Base-by-base conservation (phyloP, 1,284 basidiomycete species). In the Cryptococcus depauperatus region DNA sequence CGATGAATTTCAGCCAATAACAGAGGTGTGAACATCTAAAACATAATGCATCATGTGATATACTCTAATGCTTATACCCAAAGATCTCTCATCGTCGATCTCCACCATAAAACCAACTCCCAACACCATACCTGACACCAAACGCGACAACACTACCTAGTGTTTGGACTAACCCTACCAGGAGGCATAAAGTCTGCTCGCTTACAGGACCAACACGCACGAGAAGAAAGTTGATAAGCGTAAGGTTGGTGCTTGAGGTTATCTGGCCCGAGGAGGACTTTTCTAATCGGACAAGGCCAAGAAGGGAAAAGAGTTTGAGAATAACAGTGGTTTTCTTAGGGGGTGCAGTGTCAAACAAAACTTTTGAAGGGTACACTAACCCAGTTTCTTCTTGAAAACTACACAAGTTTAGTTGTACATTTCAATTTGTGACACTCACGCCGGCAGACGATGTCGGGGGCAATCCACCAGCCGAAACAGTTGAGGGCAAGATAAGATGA, bases 391-490 rank as follows among this genome's bases (percentile, higher is more conserved):
- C 61, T 59, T 92, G 81, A 61, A 85, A 84, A 52, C 88, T 90
- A 52, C 21, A 29, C 19, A 11, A 11, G 38, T 25, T 19, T 10
- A n/a, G 23, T n/a, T 27, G 25, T 16, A 28, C 26, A 26, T 16
- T 19, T 2, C 14, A 28, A 14, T 11, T 28, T 5, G 33, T 30
- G 32, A 21, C 22, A 69, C 76, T 52, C 63, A 89, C 86, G 80
- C 78, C 43, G 95, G 95, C 13, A 99, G 77, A 25, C 95, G 79
- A 71, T 98, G 95, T 35, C 95, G 75, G 2, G 95, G 95, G 61
- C 91, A 96, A 0, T 85, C 84, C 6, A 98, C 86, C 8, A 99
- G 69, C 1, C 87, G 86, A 62, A 97, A 97, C 2, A 99, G 73
- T 66, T 99, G 95, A 3, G 95, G 95, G 56, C 84, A 88, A 19